Conservation (phyloP, 257 asterid genomes). For the Solanum chiquidenum region DNA sequence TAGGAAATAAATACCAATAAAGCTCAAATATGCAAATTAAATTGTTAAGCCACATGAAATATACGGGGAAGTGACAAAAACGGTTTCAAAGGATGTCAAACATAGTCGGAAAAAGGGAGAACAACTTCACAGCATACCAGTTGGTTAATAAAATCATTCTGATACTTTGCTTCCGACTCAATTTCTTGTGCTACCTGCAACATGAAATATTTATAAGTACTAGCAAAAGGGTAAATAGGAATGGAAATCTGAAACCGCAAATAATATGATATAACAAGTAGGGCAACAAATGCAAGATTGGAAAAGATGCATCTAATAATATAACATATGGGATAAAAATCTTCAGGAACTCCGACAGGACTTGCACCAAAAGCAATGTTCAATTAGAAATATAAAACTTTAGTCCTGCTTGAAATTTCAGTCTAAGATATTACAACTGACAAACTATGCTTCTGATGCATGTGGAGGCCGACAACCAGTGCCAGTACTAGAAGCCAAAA, state of each 20-base stretch:
- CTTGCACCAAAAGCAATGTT: not conserved
- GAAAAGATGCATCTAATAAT: not conserved
- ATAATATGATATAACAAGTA: not conserved
- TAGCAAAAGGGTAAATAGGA: not conserved
- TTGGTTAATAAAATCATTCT: constrained; percentile 84
- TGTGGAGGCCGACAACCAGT: not conserved
- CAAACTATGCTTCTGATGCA: not conserved
- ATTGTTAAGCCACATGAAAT: not conserved
- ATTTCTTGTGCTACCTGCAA: constrained; percentile 94
- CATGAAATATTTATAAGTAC: not conserved
- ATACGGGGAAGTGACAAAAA: not conserved
- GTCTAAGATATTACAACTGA: not conserved
- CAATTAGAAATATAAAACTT: not conserved
- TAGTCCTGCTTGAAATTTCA: not conserved
- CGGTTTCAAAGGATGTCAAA: not conserved
- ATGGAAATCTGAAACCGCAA: not conserved
- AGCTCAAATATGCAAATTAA: not conserved
- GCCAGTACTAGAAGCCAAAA: not conserved
- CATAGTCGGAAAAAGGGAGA: not conserved
- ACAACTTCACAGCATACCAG: constrained; percentile 40
- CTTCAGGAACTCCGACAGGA: not conserved
- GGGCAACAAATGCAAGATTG: not conserved
- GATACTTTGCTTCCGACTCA: constrained; percentile 66
- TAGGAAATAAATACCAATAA: not conserved
- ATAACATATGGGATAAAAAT: not conserved